These are phyloP conservation scores for Escallonia rubra DNA, from an alignment of 129 eudicot genomes.

Conservation along the genomic window DNA sequence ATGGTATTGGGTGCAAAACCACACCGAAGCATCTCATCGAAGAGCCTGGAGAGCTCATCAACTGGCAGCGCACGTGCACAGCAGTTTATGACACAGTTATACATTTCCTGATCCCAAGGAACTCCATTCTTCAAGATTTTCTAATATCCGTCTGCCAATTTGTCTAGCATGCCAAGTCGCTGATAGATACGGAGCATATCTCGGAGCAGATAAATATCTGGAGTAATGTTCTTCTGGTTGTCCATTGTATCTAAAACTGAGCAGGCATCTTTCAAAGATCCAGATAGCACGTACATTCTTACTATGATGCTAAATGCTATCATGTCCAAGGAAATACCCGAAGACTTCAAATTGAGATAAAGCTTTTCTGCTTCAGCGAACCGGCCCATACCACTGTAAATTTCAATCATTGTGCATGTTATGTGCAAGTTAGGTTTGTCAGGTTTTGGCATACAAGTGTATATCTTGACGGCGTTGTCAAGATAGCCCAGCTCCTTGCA, in stretches of 20 bases:
- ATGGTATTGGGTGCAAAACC: constrained; percentile 70
- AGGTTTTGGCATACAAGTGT: constrained; percentile 53
- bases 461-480: constrained; percentile 66
- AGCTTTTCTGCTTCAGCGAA: constrained; percentile 65
- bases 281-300: constrained; percentile 78
- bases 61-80: constrained; percentile 90
- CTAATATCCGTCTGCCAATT: constrained; percentile 74
- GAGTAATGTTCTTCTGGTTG: constrained; percentile 53
- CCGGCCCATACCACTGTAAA: constrained; percentile 52
- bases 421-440: constrained; percentile 75
- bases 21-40: constrained; percentile 70
- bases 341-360: constrained; percentile 45
- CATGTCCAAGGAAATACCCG: constrained; percentile 55
- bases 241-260: constrained; percentile 63
- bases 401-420: constrained; percentile 81
- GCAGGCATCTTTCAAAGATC: constrained; percentile 58
- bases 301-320: constrained; percentile 74
- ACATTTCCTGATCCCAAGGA: constrained; percentile 91
- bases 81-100: constrained; percentile 85
- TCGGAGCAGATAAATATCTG: constrained; percentile 72
- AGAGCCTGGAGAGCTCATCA: constrained; percentile 85
- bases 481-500: constrained; percentile 72
- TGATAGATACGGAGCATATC: constrained; percentile 92
- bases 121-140: constrained; percentile 57
- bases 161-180: constrained; percentile 55